A percentile compares a stretch with the other conserved stretches of the same genome.
Conservation (phyloP, 805 yeast genomes). For the Wickerhamiella hasegawae region DNA sequence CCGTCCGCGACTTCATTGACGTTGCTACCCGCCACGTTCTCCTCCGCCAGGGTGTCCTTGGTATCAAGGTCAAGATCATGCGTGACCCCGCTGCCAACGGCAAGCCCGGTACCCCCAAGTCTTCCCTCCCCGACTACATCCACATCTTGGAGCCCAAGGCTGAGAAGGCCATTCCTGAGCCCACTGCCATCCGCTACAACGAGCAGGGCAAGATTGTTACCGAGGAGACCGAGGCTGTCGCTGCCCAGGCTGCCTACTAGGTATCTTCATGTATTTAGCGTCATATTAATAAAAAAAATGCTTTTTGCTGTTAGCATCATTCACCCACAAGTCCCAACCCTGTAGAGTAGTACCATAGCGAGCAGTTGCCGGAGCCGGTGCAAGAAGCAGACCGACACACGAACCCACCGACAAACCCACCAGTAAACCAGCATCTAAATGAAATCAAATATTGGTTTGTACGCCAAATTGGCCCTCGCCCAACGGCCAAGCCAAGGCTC, state of each 20-base stretch:
- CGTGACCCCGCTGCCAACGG: slow-evolving; percentile 64
- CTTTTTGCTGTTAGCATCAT: no score
- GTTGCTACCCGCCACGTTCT: slow-evolving; percentile 98
- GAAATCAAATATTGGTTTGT: no score
- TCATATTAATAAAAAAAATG: neutral
- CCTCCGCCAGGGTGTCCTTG: slow-evolving; percentile 99
- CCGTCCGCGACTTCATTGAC: slow-evolving; percentile 97
- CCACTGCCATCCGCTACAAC: slow-evolving; percentile 63
- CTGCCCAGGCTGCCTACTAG: neutral
- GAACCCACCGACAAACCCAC: no score
- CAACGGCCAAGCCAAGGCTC: no score
- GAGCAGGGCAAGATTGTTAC: slow-evolving; percentile 3
- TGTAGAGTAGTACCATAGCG: no score
- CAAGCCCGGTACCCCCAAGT: slow-evolving; percentile 24
- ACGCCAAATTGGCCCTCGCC: no score
- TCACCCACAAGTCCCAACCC: no score
- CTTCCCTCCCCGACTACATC: slow-evolving; percentile 87
- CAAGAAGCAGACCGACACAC: no score
- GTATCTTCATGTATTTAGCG: neutral
- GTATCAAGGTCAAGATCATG: slow-evolving; percentile 99
- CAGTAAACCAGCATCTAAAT: no score
- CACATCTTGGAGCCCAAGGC: slow-evolving; percentile 89
- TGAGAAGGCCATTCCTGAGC: slow-evolving; percentile 42
- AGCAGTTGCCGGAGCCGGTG: no score
- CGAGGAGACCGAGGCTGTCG: neutral